These are phyloP conservation scores for Phytophthora sp. DNA, from an alignment of 352 stramenopile genomes.

Conservation along the genomic window DNA sequence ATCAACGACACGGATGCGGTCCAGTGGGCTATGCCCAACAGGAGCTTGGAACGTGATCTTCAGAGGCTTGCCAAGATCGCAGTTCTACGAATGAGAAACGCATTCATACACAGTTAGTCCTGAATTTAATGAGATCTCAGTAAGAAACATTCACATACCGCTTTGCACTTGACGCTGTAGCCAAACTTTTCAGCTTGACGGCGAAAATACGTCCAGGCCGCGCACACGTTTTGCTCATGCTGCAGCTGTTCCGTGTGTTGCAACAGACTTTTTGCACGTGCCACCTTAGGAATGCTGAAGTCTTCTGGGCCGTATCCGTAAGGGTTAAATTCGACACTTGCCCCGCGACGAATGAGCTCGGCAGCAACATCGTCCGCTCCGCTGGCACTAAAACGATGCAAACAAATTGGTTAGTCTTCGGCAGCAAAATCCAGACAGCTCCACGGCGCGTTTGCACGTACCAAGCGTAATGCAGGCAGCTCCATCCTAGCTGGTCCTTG, in stretches of 20 bases:
- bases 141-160: constrained; percentile 42
- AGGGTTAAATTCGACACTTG: constrained; percentile 78
- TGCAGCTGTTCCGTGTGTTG: constrained; percentile 89
- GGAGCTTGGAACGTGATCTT: constrained; percentile 83
- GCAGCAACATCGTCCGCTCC: constrained; percentile 73
- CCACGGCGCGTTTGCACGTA: constrained; percentile 32
- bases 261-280: constrained; percentile 79
- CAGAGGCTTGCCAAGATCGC: constrained; percentile 79
- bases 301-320: constrained; percentile 89
- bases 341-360: constrained; percentile 78
- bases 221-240: constrained; percentile 81
- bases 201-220: constrained; percentile 79
- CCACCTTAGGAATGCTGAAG: constrained; percentile 84
- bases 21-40: constrained; percentile 65
- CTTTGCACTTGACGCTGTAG: constrained; percentile 78
- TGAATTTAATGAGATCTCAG: neutral
- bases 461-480: constrained; percentile 88
- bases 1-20: constrained; percentile 87
- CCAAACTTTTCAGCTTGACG: constrained; percentile 70
- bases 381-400: constrained; percentile 49
- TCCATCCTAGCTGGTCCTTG: constrained; percentile 84
- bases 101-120: constrained; percentile 3
- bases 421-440: neutral
- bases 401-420: constrained; percentile 15
- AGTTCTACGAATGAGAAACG: constrained; percentile 51